Evolutionary conservation across 495 filamentous ascomycete genomes (phyloP).

Genomic region (Podospora comata): DNA sequence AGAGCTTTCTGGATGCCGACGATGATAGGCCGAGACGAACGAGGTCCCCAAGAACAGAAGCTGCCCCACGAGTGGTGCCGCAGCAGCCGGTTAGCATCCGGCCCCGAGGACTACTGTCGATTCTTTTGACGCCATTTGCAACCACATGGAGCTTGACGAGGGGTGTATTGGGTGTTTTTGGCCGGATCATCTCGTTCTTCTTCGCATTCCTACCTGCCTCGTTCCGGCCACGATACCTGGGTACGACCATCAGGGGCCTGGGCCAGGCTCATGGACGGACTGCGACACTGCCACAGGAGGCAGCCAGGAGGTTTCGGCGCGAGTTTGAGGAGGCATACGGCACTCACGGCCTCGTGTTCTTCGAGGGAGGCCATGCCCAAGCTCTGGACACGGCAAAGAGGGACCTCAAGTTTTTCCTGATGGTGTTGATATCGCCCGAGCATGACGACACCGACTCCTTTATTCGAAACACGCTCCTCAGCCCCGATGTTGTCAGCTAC

Average conservation of each 20-base stretch:
- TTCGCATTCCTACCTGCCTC: slow-evolving; percentile 50
- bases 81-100: slow-evolving; percentile 62
- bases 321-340: slow-evolving; percentile 96
- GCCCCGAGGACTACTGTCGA: slow-evolving; percentile 67
- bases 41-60: slow-evolving; percentile 43
- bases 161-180: slow-evolving; percentile 36
- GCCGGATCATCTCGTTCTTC: slow-evolving; percentile 75
- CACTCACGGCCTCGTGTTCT: slow-evolving; percentile 62
- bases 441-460: slow-evolving; percentile 90
- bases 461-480: slow-evolving; percentile 74
- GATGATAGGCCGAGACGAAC: slow-evolving; percentile 33
- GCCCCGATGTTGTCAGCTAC: slow-evolving; percentile 67
- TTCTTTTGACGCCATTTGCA: slow-evolving; percentile 78
- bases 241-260: slow-evolving; percentile 49
- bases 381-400: slow-evolving; percentile 82
- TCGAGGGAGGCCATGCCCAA: slow-evolving; percentile 85
- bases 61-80: slow-evolving; percentile 78
- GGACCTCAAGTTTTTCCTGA: slow-evolving; percentile 85
- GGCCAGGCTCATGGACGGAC: slow-evolving; percentile 66
- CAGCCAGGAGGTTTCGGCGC: slow-evolving; percentile 79
- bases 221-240: slow-evolving; percentile 62
- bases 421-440: slow-evolving; percentile 82
- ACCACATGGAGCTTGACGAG: slow-evolving; percentile 50
- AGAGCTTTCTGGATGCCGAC: slow-evolving; percentile 45
- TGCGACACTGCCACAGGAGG: slow-evolving; percentile 76